Evolutionary conservation across 495 filamentous ascomycete genomes (phyloP).

Genomic region (Talaromyces trachyspermus): DNA sequence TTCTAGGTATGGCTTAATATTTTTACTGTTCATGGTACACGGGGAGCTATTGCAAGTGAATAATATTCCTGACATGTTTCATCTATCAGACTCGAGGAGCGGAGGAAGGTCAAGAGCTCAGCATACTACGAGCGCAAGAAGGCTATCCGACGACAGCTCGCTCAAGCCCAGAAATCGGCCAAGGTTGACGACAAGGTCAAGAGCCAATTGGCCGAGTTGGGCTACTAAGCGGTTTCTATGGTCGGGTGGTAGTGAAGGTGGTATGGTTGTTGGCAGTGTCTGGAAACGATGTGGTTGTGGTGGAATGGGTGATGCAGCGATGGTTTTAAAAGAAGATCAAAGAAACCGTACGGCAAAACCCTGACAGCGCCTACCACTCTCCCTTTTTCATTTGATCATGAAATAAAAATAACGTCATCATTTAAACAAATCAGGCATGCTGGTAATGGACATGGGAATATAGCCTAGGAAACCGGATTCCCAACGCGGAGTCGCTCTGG

Average conservation of each 20-base stretch:
- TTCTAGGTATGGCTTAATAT: slow-evolving; percentile 62
- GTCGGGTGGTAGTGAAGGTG: slow-evolving; percentile 13
- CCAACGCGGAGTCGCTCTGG: slow-evolving; percentile 38
- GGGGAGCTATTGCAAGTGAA: slow-evolving; percentile 28
- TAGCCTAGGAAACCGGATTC: slow-evolving; percentile 21
- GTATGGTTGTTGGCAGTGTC: slow-evolving; percentile 39
- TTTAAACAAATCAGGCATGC: slow-evolving; percentile 19
- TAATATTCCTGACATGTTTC: too few relatives aligned
- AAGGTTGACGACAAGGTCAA: slow-evolving; percentile 71
- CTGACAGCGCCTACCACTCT: slow-evolving; percentile 38
- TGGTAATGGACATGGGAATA: slow-evolving; percentile 32
- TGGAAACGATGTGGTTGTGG: slow-evolving; percentile 37
- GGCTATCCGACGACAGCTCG: slow-evolving; percentile 77
- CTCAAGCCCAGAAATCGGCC: slow-evolving; percentile 85
- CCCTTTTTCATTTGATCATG: slow-evolving; percentile 26
- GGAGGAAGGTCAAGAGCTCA: slow-evolving; percentile 95
- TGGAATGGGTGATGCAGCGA: too few relatives aligned
- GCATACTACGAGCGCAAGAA: slow-evolving; percentile 99
- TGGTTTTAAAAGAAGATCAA: slow-evolving; percentile 32
- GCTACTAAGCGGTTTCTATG: slow-evolving; percentile 55
- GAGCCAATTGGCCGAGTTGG: slow-evolving; percentile 61
- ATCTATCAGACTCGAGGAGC: slow-evolving; percentile 99
- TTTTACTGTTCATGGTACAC: not conserved
- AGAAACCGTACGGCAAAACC: slow-evolving; percentile 37
- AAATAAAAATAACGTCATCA: slow-evolving; percentile 16